Evolutionary conservation across 139 green algal genomes (phyloP).

Genomic region (Marvania coccoides): DNA sequence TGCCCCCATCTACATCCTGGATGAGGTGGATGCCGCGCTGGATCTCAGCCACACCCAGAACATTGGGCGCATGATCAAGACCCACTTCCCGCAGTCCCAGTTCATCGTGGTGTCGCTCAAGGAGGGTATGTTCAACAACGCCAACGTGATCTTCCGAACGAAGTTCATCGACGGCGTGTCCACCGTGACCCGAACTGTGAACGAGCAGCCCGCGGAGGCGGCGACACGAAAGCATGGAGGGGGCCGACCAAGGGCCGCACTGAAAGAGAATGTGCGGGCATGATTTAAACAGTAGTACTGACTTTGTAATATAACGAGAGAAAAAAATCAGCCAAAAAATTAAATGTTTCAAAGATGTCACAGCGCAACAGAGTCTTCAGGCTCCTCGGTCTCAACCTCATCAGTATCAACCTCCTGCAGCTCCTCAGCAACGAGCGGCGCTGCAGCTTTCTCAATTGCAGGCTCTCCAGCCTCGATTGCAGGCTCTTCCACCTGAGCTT

Average conservation of each 20-base stretch:
- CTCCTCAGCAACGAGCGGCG: background rate
- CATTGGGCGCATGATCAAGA: slow-evolving; percentile 96
- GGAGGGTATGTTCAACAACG: slow-evolving; percentile 99
- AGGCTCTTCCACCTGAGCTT: too few species aligned
- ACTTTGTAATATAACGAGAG: too few species aligned
- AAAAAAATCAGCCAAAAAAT: background rate
- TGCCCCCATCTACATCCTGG: slow-evolving; percentile 98
- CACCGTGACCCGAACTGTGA: slow-evolving; percentile 60
- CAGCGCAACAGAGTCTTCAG: too few species aligned
- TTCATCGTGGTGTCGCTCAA: slow-evolving; percentile 81
- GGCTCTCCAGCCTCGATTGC: background rate
- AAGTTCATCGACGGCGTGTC: slow-evolving; percentile 98
- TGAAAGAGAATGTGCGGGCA: slow-evolving; percentile 13
- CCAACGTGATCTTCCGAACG: slow-evolving; percentile 97
- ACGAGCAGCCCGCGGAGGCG: background rate
- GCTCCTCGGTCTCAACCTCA: background rate
- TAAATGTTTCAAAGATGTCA: background rate
- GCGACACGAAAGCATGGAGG: background rate
- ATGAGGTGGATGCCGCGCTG: slow-evolving; percentile 97
- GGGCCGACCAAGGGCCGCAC: background rate
- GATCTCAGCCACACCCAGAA: slow-evolving; percentile 99
- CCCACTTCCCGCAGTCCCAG: slow-evolving; percentile 91
- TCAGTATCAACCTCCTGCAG: background rate
- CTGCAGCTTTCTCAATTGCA: background rate
- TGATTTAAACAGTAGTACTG: too few species aligned